Evolutionary conservation across 2,329 filamentous ascomycete species (phyloP).

Genomic region (Decorospora gaudefroyi): DNA sequence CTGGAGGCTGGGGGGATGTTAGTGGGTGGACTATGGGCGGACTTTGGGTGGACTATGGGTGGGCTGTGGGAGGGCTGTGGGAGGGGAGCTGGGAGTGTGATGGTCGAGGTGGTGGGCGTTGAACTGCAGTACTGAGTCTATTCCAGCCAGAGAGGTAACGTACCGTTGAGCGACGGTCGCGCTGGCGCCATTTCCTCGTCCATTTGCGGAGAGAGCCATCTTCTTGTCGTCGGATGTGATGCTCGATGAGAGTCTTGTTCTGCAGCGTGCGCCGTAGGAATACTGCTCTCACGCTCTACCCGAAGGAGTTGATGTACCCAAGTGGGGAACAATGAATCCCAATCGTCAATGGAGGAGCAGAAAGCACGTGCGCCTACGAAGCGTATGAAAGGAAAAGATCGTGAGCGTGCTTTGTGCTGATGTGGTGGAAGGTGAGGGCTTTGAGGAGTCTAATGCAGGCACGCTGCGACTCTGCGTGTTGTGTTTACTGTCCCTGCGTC

Average conservation of each 20-base stretch:
- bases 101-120: no score
- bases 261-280: background rate
- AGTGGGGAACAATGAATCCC: background rate
- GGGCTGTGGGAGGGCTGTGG: no score
- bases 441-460: background rate
- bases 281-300: background rate
- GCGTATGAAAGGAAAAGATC: background rate
- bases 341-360: background rate
- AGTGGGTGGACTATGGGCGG: no score
- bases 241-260: background rate
- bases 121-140: no score
- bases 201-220: conserved; percentile 36
- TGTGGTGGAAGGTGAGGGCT: background rate
- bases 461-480: conserved; percentile 11
- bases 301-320: background rate
- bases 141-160: no score
- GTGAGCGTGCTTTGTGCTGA: background rate
- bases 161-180: conserved; percentile 57
- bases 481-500: conserved; percentile 30
- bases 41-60: no score
- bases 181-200: conserved; percentile 41
- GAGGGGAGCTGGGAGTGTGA: no score
- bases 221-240: background rate
- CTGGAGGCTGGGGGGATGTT: conserved; percentile 69
- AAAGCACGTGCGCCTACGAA: background rate